Evolutionary conservation across 1,284 basidiomycete genomes (phyloP), one percentile per base, ranked within the genome.

Genomic region (Marasmius fiardii): DNA sequence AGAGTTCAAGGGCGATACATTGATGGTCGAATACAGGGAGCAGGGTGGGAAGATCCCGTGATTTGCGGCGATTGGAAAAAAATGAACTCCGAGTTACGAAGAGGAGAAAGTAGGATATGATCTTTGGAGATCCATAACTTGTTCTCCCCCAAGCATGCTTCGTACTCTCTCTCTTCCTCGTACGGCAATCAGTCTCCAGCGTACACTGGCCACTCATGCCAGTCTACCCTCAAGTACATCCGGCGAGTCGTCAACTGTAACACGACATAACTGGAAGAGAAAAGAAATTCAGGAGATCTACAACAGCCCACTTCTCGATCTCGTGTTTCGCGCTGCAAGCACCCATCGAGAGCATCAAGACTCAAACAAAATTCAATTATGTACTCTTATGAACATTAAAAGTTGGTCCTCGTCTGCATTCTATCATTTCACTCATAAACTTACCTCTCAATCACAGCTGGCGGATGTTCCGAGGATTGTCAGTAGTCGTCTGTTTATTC

Each of bases 301-400:
- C 65, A 82, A 93, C 65, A 79, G 77, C 8, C 91, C 94, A 4
- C 71, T 98, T 54, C 82, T 98, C 64, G 90, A 94, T 53, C 86
- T 95, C 57, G 86, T 96, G 58, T 96, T 89, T 71, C 83, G 85
- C 53, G 88, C 94, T 44, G 90, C 92, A 44, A 71, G 81, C 2
- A 84, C 96, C 21, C 96, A 98, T 73, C 80, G 95, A 61, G 78
- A 87, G 67, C 79, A 93, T 69, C 93, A 98, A 63, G 91, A 96
- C 71, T 86, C 93, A 34, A 82, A 75, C 63, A 92, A 96, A 73
- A 86, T 99, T 34, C 96, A 99, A 75, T 82, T 99, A 23, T 98
- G 95, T 69, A 98, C 96, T 1, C 81, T 99, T 31, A 95, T 98
- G 92, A 99, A 98, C 71, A 99, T 99, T 74, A 99, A 99, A 75